Conservation (phyloP, 345 rosid species). For the Diplotaxis tenuifolia region DNA sequence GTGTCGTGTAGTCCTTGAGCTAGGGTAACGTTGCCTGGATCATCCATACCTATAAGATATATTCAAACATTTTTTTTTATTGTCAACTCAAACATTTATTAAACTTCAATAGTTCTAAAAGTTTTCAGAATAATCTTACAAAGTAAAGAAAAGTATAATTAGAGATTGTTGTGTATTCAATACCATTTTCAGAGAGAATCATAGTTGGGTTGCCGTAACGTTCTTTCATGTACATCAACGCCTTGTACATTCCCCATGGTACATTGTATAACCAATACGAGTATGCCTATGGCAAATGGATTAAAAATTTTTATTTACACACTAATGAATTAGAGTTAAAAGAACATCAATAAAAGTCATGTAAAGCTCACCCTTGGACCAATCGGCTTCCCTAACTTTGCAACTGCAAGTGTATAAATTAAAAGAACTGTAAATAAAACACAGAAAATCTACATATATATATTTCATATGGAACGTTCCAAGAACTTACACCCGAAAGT, state of each 20-base stretch:
- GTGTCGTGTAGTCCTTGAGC: conserved; percentile 73
- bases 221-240: conserved; percentile 64
- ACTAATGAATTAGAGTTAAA: not conserved
- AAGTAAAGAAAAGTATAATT: not conserved
- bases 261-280: not conserved
- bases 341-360: not conserved
- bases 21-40: conserved; percentile 76
- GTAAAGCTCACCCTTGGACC: conserved; percentile 64
- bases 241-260: conserved; percentile 9
- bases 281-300: not conserved
- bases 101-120: not conserved
- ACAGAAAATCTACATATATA: not conserved
- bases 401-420: conserved; percentile 42
- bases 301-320: not conserved
- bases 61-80: not conserved
- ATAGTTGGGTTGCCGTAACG: conserved; percentile 83
- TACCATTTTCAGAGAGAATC: conserved; percentile 88
- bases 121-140: not conserved
- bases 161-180: not conserved
- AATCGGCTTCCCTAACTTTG: conserved; percentile 61
- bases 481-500: conserved; percentile 69
- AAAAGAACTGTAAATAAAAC: not conserved
- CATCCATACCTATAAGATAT: conserved; percentile 72
- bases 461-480: not conserved
- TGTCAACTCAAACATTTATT: not conserved